Evolutionary conservation across 2,329 filamentous ascomycete genomes (phyloP).

Genomic region (Exserohilum turcica): DNA sequence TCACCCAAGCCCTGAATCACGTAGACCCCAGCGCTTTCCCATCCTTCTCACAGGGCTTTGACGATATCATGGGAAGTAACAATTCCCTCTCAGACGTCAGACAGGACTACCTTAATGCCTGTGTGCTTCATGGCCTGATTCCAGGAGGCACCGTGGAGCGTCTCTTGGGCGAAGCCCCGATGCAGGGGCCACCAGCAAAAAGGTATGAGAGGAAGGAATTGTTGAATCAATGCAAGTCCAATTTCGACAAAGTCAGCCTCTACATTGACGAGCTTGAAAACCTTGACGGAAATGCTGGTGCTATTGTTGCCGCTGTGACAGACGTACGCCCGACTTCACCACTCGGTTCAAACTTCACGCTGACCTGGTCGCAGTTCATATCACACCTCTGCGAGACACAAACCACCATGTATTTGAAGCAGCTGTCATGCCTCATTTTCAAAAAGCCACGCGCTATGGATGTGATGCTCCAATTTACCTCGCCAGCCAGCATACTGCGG

Average conservation of each 20-base stretch:
- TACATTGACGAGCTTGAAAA: constrained; percentile 82
- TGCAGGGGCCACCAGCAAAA: constrained; percentile 75
- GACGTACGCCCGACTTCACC: constrained; percentile 39
- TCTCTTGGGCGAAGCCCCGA: constrained; percentile 81
- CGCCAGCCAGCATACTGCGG: constrained; percentile 69
- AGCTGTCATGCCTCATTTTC: constrained; percentile 73
- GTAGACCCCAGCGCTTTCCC: constrained; percentile 68
- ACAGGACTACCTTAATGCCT: constrained; percentile 87
- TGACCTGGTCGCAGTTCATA: constrained; percentile 60
- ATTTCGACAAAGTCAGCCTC: constrained; percentile 75
- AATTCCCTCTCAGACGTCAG: constrained; percentile 69
- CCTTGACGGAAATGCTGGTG: constrained; percentile 89
- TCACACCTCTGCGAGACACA: constrained; percentile 71
- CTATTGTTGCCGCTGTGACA: constrained; percentile 72
- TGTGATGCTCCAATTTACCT: constrained; percentile 76
- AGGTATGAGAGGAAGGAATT: constrained; percentile 79
- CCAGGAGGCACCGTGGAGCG: constrained; percentile 76
- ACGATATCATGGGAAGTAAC: constrained; percentile 60
- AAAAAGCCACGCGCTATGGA: constrained; percentile 74
- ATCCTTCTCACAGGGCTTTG: constrained; percentile 67
- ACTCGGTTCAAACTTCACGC: neutral
- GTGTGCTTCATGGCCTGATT: constrained; percentile 85
- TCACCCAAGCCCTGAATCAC: constrained; percentile 67
- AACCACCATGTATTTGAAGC: constrained; percentile 80
- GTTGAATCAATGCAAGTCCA: constrained; percentile 75